Percentiles rank a stretch among this genome's conserved stretches.
phyloP scores from a whole-genome alignment of 305 asterid genomes.

The Fraxinus platypoda region DNA sequence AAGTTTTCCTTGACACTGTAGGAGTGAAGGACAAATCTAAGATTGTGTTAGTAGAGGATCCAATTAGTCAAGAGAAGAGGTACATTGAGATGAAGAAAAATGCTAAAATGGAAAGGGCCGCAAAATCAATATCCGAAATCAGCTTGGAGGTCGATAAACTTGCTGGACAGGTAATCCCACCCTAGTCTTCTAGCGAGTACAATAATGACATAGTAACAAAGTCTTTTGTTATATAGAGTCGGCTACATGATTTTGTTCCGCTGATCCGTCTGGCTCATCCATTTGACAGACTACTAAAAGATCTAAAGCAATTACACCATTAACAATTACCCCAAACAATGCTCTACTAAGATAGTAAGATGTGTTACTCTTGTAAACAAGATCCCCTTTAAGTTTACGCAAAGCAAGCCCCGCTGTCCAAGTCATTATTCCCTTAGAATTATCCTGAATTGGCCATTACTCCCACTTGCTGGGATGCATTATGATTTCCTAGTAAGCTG shows the following conservation, averaged over 20 bases:
- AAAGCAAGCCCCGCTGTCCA: background rate
- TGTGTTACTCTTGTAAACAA: background rate
- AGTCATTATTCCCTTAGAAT: background rate
- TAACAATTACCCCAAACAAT: background rate
- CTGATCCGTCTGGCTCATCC: background rate
- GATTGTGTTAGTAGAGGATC: conserved; percentile 72
- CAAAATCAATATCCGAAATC: conserved; percentile 61
- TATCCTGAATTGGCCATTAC: background rate
- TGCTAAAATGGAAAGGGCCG: conserved; percentile 65
- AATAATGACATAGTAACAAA: background rate
- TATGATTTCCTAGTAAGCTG: background rate
- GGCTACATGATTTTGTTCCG: background rate
- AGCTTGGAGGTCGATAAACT: conserved; percentile 78
- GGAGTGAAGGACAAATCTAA: conserved; percentile 92
- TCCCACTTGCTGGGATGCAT: background rate
- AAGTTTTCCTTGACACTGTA: conserved; percentile 57
- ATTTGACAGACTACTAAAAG: background rate
- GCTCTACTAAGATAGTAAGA: background rate
- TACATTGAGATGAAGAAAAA: conserved; percentile 62
- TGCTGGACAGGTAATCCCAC: conserved; percentile 55
- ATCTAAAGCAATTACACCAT: background rate
- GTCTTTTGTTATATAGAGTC: background rate
- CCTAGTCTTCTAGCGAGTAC: background rate
- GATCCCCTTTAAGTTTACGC: background rate
- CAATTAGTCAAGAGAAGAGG: conserved; percentile 77